Evolutionary conservation across 306 rosid genomes (phyloP).

Genomic region (Cucurbita pepo): DNA sequence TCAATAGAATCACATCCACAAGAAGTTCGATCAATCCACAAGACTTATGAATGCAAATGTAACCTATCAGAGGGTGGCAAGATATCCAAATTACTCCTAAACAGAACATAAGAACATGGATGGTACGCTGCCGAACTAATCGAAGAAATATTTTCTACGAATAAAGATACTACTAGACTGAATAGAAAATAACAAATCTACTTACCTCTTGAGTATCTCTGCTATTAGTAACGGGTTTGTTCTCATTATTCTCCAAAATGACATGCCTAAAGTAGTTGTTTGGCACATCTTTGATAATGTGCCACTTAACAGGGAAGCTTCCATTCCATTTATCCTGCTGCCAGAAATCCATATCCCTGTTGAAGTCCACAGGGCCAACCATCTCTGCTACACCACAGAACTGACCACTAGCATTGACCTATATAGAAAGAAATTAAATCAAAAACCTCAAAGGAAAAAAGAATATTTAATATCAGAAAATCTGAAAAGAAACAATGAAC

Average conservation of each 20-base stretch:
- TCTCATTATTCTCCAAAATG: conserved; percentile 77
- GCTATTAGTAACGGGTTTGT: conserved; percentile 94
- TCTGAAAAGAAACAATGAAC: conserved; percentile 12
- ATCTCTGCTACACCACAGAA: conserved; percentile 90
- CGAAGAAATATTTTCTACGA: not conserved
- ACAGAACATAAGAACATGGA: not conserved
- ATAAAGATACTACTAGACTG: too few relatives aligned
- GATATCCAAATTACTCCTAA: not conserved
- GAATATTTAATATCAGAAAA: not conserved
- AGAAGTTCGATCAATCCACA: not conserved
- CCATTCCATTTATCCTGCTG: conserved; percentile 99
- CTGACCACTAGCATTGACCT: conserved; percentile 96
- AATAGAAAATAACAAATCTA: not conserved
- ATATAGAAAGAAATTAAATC: not conserved
- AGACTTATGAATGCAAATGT: not conserved
- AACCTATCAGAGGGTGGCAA: not conserved
- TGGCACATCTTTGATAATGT: conserved; percentile 68
- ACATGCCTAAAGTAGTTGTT: conserved; percentile 75
- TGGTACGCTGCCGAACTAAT: not conserved
- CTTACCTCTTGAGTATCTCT: conserved; percentile 91
- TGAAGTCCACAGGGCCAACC: conserved; percentile 63
- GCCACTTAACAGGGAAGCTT: conserved; percentile 93
- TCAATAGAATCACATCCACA: not conserved
- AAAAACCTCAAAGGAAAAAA: not conserved
- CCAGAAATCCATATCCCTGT: conserved; percentile 90